These are phyloP conservation scores for Aspergillus brasiliensis DNA, from an alignment of 2,329 filamentous ascomycete species.

Conservation along the genomic window DNA sequence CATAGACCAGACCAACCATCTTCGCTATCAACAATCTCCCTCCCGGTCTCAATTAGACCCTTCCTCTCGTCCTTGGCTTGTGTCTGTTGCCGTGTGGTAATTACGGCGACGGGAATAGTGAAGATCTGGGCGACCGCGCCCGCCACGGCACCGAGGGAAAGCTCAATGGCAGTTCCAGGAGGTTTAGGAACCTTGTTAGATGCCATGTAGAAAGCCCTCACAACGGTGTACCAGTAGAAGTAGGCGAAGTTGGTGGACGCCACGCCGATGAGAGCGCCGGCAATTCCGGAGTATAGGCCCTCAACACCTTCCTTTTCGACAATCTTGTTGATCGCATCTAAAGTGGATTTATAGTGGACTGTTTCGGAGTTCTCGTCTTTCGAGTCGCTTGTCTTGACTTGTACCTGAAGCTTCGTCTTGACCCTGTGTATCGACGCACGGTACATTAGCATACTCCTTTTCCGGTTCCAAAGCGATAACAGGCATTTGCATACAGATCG, in stretches of 20 bases:
- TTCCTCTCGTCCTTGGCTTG: slow-evolving; percentile 82
- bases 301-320: slow-evolving; percentile 73
- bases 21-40: slow-evolving; percentile 84
- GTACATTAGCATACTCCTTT: slow-evolving; percentile 18
- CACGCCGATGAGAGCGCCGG: slow-evolving; percentile 83
- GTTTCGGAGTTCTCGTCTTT: slow-evolving; percentile 52
- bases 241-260: slow-evolving; percentile 99
- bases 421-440: slow-evolving; percentile 60
- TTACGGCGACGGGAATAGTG: slow-evolving; percentile 92
- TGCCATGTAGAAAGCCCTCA: slow-evolving; percentile 75
- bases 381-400: slow-evolving; percentile 67
- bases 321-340: slow-evolving; percentile 88
- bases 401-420: slow-evolving; percentile 94
- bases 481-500: slow-evolving; percentile 72
- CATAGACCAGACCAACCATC: slow-evolving; percentile 88
- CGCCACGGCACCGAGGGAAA: slow-evolving; percentile 81
- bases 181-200: slow-evolving; percentile 60
- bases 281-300: slow-evolving; percentile 88
- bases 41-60: slow-evolving; percentile 81
- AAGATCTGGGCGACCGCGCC: slow-evolving; percentile 92
- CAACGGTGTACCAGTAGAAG: slow-evolving; percentile 97
- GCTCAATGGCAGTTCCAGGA: slow-evolving; percentile 78
- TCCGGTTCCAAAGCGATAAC: background rate
- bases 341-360: slow-evolving; percentile 80
- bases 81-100: slow-evolving; percentile 95